A percentile compares a stretch with the other conserved stretches of the same genome.
Conservation (phyloP, 495 filamentous ascomycete genomes). For the Podospora bellae-mahoneyi region DNA sequence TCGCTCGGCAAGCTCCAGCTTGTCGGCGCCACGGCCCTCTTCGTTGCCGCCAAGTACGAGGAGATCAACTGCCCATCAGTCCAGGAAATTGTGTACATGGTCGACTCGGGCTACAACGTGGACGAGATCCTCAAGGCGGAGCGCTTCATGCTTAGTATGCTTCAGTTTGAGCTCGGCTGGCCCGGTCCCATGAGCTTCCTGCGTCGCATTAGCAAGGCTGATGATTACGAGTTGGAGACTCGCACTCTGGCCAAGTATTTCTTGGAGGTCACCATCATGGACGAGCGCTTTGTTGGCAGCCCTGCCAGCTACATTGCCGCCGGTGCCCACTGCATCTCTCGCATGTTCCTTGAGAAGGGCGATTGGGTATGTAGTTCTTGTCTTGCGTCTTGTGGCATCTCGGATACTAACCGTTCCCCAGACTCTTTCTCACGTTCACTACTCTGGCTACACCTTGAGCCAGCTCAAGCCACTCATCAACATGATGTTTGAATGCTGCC, state of each 20-base stretch:
- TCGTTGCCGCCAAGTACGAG: conserved; percentile 96
- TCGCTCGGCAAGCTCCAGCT: conserved; percentile 93
- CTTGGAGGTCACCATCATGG: conserved; percentile 94
- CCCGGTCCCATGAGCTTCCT: conserved; percentile 98
- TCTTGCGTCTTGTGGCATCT: background rate
- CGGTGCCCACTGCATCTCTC: conserved; percentile 89
- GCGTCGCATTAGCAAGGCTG: conserved; percentile 93
- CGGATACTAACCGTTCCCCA: conserved; percentile 40
- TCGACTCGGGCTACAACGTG: conserved; percentile 79
- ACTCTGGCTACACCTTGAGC: conserved; percentile 83
- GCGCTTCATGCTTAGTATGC: conserved; percentile 94
- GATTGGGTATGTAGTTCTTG: conserved; percentile 68
- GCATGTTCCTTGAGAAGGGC: conserved; percentile 83
- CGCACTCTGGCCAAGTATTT: conserved; percentile 98
- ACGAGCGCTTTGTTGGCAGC: conserved; percentile 90
- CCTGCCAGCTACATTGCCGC: conserved; percentile 88
- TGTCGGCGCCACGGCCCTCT: conserved; percentile 92
- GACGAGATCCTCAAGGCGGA: conserved; percentile 98
- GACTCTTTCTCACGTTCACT: conserved; percentile 81
- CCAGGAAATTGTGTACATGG: conserved; percentile 96
- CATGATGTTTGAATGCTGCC: conserved; percentile 82
- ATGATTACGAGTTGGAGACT: conserved; percentile 95
- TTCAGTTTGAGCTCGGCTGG: conserved; percentile 92
- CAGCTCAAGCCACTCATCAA: conserved; percentile 76
- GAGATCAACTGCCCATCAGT: conserved; percentile 96